Conservation (phyloP, 1,139 yeast species). For the Saccharomycopsis crataegensis region DNA sequence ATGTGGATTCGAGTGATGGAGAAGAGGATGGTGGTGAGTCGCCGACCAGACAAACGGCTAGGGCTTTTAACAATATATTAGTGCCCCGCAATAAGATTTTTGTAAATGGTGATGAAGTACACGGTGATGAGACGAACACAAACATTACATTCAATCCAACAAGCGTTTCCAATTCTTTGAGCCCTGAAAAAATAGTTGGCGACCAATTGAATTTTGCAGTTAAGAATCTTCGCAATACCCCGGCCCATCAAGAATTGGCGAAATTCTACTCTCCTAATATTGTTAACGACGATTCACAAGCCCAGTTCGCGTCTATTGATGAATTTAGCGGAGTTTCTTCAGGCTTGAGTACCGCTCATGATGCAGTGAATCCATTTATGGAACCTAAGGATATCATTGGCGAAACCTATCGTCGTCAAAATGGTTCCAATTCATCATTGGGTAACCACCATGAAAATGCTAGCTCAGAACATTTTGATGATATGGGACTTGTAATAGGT, state of each 20-base stretch:
- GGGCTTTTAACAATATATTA: not conserved
- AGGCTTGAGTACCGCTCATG: no score
- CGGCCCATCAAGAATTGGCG: conserved; percentile 5
- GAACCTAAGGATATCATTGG: not conserved
- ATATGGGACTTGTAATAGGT: not conserved
- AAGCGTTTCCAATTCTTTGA: no score
- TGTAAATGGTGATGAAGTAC: no score
- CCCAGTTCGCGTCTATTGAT: not conserved
- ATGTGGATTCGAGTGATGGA: conserved; percentile 13
- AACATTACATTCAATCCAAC: no score
- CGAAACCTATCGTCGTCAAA: not conserved
- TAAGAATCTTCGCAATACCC: conserved; percentile 1
- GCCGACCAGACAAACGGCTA: not conserved
- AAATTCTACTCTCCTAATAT: conserved; percentile 12
- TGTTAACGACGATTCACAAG: not conserved
- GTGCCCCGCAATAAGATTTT: not conserved
- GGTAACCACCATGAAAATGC: not conserved
- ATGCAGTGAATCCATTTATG: conserved; percentile 3
- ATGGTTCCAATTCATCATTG: not conserved
- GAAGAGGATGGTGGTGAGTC: conserved; percentile 1
- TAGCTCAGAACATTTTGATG: not conserved
- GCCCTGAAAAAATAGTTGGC: no score
- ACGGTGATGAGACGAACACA: no score
- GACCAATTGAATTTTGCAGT: not conserved
- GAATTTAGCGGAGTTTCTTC: not conserved